These are phyloP conservation scores for Trichoderma aggressivum DNA, from an alignment of 2,329 filamentous ascomycete genomes.

Conservation along the genomic window DNA sequence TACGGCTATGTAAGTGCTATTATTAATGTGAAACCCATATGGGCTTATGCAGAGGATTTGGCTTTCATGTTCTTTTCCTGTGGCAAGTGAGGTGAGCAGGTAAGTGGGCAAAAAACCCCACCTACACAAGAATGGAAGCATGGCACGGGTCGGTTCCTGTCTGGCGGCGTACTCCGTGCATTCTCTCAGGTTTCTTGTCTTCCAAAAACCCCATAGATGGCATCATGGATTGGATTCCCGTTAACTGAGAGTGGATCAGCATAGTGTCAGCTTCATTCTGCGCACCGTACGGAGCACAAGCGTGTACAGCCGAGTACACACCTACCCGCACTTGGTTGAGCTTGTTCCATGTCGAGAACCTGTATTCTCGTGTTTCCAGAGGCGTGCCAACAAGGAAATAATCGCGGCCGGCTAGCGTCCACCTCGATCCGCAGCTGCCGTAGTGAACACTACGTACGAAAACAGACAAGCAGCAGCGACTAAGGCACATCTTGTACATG, in stretches of 20 bases:
- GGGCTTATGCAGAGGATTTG: background rate
- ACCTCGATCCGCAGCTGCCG: conserved; percentile 15
- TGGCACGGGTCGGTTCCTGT: background rate
- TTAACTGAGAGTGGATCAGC: background rate
- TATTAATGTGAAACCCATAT: background rate
- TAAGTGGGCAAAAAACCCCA: background rate
- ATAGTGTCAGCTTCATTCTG: background rate
- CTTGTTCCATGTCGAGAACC: background rate
- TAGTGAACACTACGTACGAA: background rate
- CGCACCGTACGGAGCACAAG: background rate
- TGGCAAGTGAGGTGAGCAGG: background rate
- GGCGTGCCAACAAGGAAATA: background rate
- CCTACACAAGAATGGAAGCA: background rate
- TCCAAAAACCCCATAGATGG: background rate
- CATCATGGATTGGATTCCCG: background rate
- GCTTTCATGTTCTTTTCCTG: background rate
- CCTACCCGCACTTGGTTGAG: background rate
- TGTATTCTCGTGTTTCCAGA: background rate
- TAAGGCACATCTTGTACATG: too few species aligned
- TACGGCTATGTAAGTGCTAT: background rate
- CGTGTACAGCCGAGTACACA: background rate
- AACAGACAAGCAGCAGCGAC: background rate
- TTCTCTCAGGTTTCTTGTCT: background rate
- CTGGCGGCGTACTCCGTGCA: background rate
- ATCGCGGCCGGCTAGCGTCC: conserved; percentile 4